Base-by-base conservation (phyloP, 2,329 filamentous ascomycete species). In the Parastagonospora avenae region DNA sequence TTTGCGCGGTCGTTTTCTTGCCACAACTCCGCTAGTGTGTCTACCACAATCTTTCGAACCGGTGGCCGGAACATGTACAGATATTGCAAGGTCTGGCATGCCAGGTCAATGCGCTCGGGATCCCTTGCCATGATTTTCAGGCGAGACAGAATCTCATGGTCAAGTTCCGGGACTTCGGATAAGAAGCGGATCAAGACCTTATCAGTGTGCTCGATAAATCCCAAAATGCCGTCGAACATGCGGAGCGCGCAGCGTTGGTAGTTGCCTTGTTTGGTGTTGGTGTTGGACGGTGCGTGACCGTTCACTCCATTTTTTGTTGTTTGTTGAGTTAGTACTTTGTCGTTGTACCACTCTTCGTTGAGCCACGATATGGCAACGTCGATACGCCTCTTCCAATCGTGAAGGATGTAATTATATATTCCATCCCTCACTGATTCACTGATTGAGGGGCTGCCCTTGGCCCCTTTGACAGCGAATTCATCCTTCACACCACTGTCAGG, bases 281-380 rank as follows among this genome's bases (percentile, higher is more conserved):
- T 19, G 11, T 44, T 24, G 19, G 74, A 64, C 2, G 75, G 64
- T 2, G 63, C 66, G 30, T 82, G 68, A 2, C 83, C 79, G 7
- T 81, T 80, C 35, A 70, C 41, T 68, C 56, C 57, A 16, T 63
- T 74, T 30, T 72, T 57, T 4, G 62, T 39, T 3, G 52, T 44
- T 8, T 59, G 44, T 35, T 81, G 76, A 38, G 76, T 69, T 46
- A 81, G 77, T 29, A 91, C 74, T 37, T 80, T 86, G 71, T 97
- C 93, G 64, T 92, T 95, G 74, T 96, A 97, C 93, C 94, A 99
- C 75, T 99, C 94, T 73, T 99, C 94, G 63, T 89, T 96, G 12
- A 99, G 81, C 94, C 94, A 99, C 7, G 88, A 87, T 44, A 97
- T 91, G 1, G 92, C 93, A 16, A 94, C 84, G 61, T 95, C 92